Conservation (phyloP, 305 asterid genomes). For the Fraxinus dipetala region DNA sequence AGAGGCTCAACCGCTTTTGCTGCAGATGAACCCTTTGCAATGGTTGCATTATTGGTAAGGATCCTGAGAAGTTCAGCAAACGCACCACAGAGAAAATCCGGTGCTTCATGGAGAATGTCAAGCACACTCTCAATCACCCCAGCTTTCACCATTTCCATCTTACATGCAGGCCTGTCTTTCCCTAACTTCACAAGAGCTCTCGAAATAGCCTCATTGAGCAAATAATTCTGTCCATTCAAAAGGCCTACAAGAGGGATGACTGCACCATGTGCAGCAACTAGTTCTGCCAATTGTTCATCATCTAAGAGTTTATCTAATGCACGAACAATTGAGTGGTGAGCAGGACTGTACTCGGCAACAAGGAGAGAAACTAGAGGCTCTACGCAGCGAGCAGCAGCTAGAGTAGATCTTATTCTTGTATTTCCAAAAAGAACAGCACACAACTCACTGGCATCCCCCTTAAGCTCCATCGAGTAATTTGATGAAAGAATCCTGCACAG, state of each 20-base stretch:
- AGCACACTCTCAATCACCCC: constrained; percentile 77
- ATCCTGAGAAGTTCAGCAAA: constrained; percentile 92
- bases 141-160: constrained; percentile 98
- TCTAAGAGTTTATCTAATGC: constrained; percentile 88
- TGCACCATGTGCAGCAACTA: constrained; percentile 96
- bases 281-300: constrained; percentile 93
- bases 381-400: constrained; percentile 81
- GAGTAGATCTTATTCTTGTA: constrained; percentile 70
- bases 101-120: constrained; percentile 89
- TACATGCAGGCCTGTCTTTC: constrained; percentile 90
- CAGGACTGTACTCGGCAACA: constrained; percentile 68
- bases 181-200: constrained; percentile 94
- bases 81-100: constrained; percentile 87
- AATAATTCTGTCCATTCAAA: constrained; percentile 64
- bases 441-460: constrained; percentile 83
- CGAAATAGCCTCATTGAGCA: constrained; percentile 90
- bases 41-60: constrained; percentile 91
- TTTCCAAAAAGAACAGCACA: constrained; percentile 76
- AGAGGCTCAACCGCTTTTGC: constrained; percentile 96
- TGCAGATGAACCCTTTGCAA: constrained; percentile 96
- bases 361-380: constrained; percentile 83
- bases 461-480: constrained; percentile 74
- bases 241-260: constrained; percentile 94
- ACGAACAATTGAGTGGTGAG: constrained; percentile 85
- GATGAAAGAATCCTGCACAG: constrained; percentile 87